These are phyloP conservation scores for Penicillium sp. DNA, from an alignment of 2,329 filamentous ascomycete species.

Conservation along the genomic window DNA sequence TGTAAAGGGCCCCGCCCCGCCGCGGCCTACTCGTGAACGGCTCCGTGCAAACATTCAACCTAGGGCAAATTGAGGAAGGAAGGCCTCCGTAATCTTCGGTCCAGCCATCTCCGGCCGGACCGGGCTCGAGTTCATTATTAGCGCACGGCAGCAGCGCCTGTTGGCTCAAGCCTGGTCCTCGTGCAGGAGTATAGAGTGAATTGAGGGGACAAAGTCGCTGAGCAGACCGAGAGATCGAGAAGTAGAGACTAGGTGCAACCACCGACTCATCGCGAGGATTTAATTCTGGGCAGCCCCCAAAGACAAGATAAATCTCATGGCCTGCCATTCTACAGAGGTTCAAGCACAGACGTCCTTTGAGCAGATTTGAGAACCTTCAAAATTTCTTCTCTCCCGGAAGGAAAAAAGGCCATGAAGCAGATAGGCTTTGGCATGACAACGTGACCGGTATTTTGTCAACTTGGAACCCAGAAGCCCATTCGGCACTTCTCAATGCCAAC, in stretches of 20 bases:
- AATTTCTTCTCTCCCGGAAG: too few relatives aligned
- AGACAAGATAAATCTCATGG: neutral
- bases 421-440: neutral
- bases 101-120: constrained; percentile 3
- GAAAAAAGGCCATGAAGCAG: too few relatives aligned
- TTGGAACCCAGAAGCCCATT: neutral
- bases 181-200: neutral
- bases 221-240: neutral
- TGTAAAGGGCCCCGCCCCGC: neutral
- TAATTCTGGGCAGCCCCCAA: neutral
- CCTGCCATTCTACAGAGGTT: neutral
- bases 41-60: neutral
- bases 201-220: neutral
- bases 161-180: constrained; percentile 6
- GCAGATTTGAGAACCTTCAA: neutral
- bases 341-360: neutral
- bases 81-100: constrained; percentile 2
- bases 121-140: constrained; percentile 3
- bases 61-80: constrained; percentile 4
- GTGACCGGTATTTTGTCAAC: neutral
- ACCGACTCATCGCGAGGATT: neutral
- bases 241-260: neutral
- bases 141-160: neutral
- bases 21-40: neutral
- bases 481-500: neutral